Conservation (phyloP, 2,329 filamentous ascomycete species). For the Aspergillus ustus region DNA sequence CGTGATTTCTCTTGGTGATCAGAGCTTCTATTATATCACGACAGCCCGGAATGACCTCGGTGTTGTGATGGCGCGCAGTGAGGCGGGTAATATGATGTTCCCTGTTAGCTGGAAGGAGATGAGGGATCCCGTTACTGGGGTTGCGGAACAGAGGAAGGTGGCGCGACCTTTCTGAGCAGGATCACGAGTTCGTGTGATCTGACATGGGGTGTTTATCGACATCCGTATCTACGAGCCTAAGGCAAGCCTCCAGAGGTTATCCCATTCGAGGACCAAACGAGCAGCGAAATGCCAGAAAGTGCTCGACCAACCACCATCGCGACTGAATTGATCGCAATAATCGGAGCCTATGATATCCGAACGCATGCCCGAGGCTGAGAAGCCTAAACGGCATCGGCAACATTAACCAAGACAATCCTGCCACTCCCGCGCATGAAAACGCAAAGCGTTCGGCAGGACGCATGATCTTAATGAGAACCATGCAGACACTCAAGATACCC, state of each 20-base stretch:
- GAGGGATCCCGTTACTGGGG: constrained; percentile 77
- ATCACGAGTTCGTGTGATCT: constrained; percentile 9
- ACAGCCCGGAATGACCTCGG: constrained; percentile 91
- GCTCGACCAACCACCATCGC: neutral
- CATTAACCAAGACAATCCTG: neutral
- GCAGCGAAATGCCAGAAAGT: neutral
- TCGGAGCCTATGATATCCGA: neutral
- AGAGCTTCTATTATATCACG: constrained; percentile 92
- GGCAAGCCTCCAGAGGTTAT: neutral
- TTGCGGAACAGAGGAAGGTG: constrained; percentile 83
- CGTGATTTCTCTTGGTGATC: constrained; percentile 90
- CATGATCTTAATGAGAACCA: neutral
- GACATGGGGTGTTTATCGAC: no score
- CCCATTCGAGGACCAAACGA: neutral
- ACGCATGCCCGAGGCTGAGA: neutral
- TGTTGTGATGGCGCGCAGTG: constrained; percentile 89
- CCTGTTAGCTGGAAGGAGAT: constrained; percentile 97
- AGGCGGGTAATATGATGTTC: constrained; percentile 86
- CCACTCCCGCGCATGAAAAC: neutral
- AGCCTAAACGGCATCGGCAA: neutral
- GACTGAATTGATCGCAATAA: neutral
- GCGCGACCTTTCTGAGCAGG: constrained; percentile 72
- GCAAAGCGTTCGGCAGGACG: neutral
- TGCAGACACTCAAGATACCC: constrained; percentile 11
- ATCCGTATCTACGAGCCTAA: neutral